Percentiles rank a stretch among this genome's conserved stretches.
phyloP scores from a whole-genome alignment of 75 land plant genomes.

The Gnetum montanum region DNA sequence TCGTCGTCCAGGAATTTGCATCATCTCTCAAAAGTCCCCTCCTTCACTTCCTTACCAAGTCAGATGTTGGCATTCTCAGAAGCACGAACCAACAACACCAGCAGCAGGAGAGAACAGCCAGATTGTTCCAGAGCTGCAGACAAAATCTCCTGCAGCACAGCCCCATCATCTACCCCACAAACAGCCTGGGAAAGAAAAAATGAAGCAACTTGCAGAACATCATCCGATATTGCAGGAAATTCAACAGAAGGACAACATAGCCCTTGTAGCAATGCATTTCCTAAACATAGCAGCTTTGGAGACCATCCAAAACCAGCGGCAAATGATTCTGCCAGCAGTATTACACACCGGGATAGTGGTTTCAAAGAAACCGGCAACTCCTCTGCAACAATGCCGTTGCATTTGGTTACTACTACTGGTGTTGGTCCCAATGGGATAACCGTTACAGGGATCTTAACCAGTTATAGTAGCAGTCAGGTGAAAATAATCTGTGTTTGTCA shows the following conservation, averaged over 20 bases:
- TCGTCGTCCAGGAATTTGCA: neutral
- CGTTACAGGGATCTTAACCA: slow-evolving; percentile 58
- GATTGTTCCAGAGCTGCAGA: neutral
- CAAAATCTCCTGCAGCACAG: slow-evolving; percentile 2
- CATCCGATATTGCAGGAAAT: neutral
- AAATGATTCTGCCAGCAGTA: neutral
- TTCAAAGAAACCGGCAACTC: slow-evolving; percentile 10
- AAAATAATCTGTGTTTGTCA: slow-evolving; percentile 72
- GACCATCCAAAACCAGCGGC: neutral
- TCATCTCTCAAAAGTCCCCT: neutral
- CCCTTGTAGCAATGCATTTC: neutral
- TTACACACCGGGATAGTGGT: neutral
- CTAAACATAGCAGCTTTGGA: neutral
- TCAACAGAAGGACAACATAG: slow-evolving; percentile 2
- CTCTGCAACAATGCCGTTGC: slow-evolving; percentile 20
- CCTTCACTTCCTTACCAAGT: neutral
- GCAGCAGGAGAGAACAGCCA: neutral
- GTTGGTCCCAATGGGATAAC: slow-evolving; percentile 59
- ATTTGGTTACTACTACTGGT: slow-evolving; percentile 62
- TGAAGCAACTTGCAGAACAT: slow-evolving; percentile 1
- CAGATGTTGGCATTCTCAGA: slow-evolving; percentile 1
- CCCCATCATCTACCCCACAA: neutral
- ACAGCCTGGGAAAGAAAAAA: slow-evolving; percentile 1
- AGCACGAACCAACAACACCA: neutral
- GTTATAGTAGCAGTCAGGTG: slow-evolving; percentile 44